Evolutionary conservation across 768 basidiomycete genomes (phyloP).

Genomic region (Serpula lacrymans): DNA sequence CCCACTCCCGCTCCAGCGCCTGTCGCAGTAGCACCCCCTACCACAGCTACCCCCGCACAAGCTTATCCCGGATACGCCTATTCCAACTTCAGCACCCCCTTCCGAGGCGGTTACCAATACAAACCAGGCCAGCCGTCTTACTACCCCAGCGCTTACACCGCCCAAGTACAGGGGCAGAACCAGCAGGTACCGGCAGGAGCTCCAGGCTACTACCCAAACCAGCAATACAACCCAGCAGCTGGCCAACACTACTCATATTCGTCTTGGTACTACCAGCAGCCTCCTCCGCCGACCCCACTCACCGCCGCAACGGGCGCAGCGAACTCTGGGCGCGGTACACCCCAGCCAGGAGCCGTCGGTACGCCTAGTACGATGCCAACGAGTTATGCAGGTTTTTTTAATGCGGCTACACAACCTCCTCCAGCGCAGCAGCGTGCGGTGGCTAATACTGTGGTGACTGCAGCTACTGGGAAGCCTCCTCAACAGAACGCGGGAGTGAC

Average conservation of each 20-base stretch:
- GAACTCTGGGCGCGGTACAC: slow-evolving; percentile 39
- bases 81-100: slow-evolving; percentile 33
- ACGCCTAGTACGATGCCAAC: slow-evolving; percentile 27
- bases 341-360: slow-evolving; percentile 34
- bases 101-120: slow-evolving; percentile 33
- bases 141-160: slow-evolving; percentile 25
- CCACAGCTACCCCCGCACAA: slow-evolving; percentile 23
- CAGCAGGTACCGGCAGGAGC: slow-evolving; percentile 15
- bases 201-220: slow-evolving; percentile 34
- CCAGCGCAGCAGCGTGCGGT: slow-evolving; percentile 44
- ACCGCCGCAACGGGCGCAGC: slow-evolving; percentile 19
- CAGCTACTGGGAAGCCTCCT: slow-evolving; percentile 25
- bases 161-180: slow-evolving; percentile 20
- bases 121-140: slow-evolving; percentile 35
- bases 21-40: slow-evolving; percentile 18
- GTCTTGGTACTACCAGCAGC: slow-evolving; percentile 42
- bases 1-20: slow-evolving; percentile 32
- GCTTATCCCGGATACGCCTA: slow-evolving; percentile 27
- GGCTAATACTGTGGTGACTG: slow-evolving; percentile 47
- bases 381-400: slow-evolving; percentile 42
- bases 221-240: slow-evolving; percentile 31
- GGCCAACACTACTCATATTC: slow-evolving; percentile 41
- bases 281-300: slow-evolving; percentile 23
- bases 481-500: slow-evolving; percentile 20
- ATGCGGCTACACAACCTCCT: slow-evolving; percentile 21